A percentile compares a stretch with the other conserved stretches of the same genome.
Conservation (phyloP, 306 rosid genomes). For the Fragaria nilgerrensis region DNA sequence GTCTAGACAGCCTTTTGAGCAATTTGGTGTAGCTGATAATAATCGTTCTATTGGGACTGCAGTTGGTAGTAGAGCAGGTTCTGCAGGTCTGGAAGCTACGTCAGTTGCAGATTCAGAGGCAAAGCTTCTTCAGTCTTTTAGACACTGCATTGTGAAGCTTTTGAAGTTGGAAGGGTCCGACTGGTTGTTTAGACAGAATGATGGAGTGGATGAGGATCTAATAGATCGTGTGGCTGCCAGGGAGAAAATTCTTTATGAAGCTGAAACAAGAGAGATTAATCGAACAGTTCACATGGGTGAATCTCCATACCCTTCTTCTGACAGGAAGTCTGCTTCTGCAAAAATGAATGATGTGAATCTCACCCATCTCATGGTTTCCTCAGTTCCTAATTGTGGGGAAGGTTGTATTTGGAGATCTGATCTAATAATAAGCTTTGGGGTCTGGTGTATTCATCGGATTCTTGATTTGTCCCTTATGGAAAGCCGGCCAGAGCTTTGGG, state of each 20-base stretch:
- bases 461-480: conserved; percentile 90
- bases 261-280: conserved; percentile 67
- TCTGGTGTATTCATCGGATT: conserved; percentile 95
- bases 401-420: conserved; percentile 88
- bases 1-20: conserved; percentile 91
- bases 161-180: conserved; percentile 91
- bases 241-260: conserved; percentile 73
- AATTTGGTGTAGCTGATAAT: conserved; percentile 71
- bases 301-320: conserved; percentile 48
- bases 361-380: conserved; percentile 40
- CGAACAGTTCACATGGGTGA: conserved; percentile 44
- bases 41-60: conserved; percentile 38
- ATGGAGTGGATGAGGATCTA: conserved; percentile 90
- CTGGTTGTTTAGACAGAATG: conserved; percentile 83
- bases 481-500: conserved; percentile 99
- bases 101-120: conserved; percentile 57
- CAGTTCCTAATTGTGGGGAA: conserved; percentile 86
- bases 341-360: conserved; percentile 42
- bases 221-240: conserved; percentile 84
- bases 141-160: conserved; percentile 77
- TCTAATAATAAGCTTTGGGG: conserved; percentile 85
- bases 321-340: conserved; percentile 44
- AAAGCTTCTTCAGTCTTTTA: conserved; percentile 76
- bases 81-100: conserved; percentile 46
- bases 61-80: conserved; percentile 39